phyloP scores from a whole-genome alignment of 305 asterid genomes.

The Ajuga reptans region DNA sequence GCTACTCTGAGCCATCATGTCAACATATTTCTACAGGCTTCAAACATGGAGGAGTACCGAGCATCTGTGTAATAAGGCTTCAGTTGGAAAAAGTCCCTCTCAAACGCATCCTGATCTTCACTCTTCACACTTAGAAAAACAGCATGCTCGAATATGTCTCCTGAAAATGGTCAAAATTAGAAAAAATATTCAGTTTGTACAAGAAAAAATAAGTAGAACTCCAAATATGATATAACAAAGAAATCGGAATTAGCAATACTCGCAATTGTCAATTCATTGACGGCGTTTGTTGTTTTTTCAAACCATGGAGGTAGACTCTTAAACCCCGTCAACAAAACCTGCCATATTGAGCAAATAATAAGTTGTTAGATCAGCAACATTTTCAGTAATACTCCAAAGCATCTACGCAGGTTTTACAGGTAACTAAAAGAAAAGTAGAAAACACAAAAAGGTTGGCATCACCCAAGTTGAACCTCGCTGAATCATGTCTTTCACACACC shows the following conservation, averaged over 20 bases:
- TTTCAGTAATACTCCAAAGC: not conserved
- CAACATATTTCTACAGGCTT: not conserved
- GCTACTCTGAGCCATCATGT: not conserved
- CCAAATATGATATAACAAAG: not conserved
- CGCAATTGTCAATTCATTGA: slow-evolving; percentile 73
- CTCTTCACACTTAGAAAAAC: slow-evolving; percentile 79
- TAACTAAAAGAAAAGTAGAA: not conserved
- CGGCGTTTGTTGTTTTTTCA: slow-evolving; percentile 58
- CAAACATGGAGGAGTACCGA: slow-evolving; percentile 36
- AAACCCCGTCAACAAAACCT: slow-evolving; percentile 68
- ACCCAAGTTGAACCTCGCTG: not conserved
- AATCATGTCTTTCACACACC: not conserved
- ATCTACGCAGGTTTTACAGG: not conserved
- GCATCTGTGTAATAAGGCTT: slow-evolving; percentile 90
- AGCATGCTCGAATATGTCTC: slow-evolving; percentile 92
- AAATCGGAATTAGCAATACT: slow-evolving; percentile 37
- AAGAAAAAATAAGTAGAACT: not conserved
- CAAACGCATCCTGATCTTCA: slow-evolving; percentile 89
- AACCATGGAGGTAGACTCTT: slow-evolving; percentile 85
- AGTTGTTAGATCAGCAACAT: slow-evolving; percentile 8
- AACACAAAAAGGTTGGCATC: not conserved
- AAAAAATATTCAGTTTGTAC: not conserved
- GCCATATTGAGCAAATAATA: slow-evolving; percentile 25
- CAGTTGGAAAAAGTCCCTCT: slow-evolving; percentile 85
- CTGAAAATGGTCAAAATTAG: slow-evolving; percentile 33